Evolutionary conservation across 257 asterid genomes (phyloP), one percentile per base, ranked within the genome.

Genomic region (Nicotiana noctiflora): DNA sequence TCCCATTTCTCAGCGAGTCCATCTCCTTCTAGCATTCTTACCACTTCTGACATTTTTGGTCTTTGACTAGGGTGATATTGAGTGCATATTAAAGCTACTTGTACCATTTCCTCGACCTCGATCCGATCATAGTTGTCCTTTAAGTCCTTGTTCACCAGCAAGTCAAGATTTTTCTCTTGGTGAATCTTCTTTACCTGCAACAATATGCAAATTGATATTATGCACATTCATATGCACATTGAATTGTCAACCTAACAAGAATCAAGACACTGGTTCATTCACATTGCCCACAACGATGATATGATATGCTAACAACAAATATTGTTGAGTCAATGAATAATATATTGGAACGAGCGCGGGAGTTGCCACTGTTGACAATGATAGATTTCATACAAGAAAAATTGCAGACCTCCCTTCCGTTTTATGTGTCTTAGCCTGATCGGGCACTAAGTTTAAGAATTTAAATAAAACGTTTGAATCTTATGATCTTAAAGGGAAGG

Each of bases 1-100:
- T 92, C 99, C 99, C 99, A 96, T 84, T 92, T 96, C 64, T 96
- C 98, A 2, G 96, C 98, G 1, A 94, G 97, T 60, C 98, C 99
- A 29, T 93, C 99, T 6, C 99, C 99, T 88, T 91, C 98, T 0
- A 96, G 93, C 99, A 96, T 94, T 78, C 98, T 84, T 4, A 96
- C 97, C 55, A 96, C 98, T 82, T 96, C 98, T 15, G 98, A 92
- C 98, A 94, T 96, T 85, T 89, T 96, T 23, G 99, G 99, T 76
- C 99, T 87, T 6, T 91, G 93, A 81, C 84, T 88, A 2, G 99
- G 98, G 64, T 89, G 96, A 82, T 89, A 90, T n/a, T 92, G 97
- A 2, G 99, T 94, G 87, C 99, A 96, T 84, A 96, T 25, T 66
- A 96, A 62, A 23, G 99, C 98, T 23, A 96, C 99, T 83, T 90